phyloP scores from a whole-genome alignment of 768 basidiomycete genomes.

The Pleurotus ostreatus region DNA sequence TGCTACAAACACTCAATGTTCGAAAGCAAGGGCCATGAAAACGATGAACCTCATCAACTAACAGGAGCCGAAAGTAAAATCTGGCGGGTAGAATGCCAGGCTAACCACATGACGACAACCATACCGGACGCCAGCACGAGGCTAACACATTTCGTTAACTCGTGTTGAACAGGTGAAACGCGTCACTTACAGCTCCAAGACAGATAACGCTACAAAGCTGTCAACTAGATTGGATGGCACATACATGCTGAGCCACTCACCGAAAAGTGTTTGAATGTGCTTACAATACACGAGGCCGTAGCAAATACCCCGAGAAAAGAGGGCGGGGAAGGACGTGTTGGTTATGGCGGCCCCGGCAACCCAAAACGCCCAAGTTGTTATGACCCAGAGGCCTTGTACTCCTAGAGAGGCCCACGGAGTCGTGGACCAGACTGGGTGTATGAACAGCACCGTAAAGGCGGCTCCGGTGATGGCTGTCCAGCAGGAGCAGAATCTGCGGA shows the following conservation, averaged over 20 bases:
- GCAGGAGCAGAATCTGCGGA: slow-evolving; percentile 48
- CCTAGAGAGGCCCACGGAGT: slow-evolving; percentile 53
- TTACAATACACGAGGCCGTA: slow-evolving; percentile 45
- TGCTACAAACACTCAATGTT: not conserved
- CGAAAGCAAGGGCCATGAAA: not conserved
- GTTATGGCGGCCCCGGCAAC: slow-evolving; percentile 50
- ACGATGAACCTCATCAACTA: not conserved
- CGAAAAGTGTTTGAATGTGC: slow-evolving; percentile 53
- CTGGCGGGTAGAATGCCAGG: slow-evolving; percentile 46
- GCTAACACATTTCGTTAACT: slow-evolving; percentile 23
- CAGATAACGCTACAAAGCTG: slow-evolving; percentile 34
- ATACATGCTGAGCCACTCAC: slow-evolving; percentile 24
- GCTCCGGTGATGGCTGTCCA: slow-evolving; percentile 58
- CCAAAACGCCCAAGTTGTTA: slow-evolving; percentile 60
- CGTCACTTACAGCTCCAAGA: slow-evolving; percentile 47
- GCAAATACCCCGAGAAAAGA: slow-evolving; percentile 40
- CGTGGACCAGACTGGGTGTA: slow-evolving; percentile 55
- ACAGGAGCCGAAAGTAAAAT: slow-evolving; percentile 11
- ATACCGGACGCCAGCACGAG: slow-evolving; percentile 44
- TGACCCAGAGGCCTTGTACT: slow-evolving; percentile 55
- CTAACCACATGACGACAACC: slow-evolving; percentile 44
- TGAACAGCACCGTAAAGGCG: slow-evolving; percentile 50
- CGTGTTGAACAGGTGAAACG: slow-evolving; percentile 1
- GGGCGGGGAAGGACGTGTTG: slow-evolving; percentile 42
- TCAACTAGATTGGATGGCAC: slow-evolving; percentile 1